These are phyloP conservation scores for Coniochaeta prunicola DNA, from an alignment of 2,329 filamentous ascomycete species.

Conservation along the genomic window DNA sequence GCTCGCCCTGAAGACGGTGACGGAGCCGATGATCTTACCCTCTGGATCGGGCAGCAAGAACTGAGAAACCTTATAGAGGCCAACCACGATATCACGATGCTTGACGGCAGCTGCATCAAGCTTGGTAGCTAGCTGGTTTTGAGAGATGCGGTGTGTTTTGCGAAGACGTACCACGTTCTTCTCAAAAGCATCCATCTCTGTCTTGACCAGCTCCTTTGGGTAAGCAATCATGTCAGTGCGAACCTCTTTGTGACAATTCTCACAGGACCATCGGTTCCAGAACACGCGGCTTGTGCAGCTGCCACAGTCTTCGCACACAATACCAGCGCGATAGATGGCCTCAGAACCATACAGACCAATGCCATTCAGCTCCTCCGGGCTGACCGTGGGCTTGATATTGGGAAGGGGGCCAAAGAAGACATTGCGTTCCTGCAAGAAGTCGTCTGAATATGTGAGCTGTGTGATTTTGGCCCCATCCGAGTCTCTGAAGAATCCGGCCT, in stretches of 20 bases:
- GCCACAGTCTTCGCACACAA: constrained; percentile 58
- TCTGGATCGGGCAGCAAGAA: constrained; percentile 39
- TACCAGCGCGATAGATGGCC: constrained; percentile 48
- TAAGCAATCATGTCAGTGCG: not conserved
- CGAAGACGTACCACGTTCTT: not conserved
- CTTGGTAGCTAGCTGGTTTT: not conserved
- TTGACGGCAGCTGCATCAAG: not conserved
- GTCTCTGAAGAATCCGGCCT: constrained; percentile 39
- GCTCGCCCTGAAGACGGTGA: constrained; percentile 52
- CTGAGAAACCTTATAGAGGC: constrained; percentile 20
- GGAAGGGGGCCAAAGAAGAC: constrained; percentile 27
- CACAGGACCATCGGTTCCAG: constrained; percentile 56
- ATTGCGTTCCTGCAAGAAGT: constrained; percentile 49
- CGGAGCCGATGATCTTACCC: constrained; percentile 35
- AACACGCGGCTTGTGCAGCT: constrained; percentile 52
- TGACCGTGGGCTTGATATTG: constrained; percentile 27
- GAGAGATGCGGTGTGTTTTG: not conserved
- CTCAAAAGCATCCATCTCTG: not conserved
- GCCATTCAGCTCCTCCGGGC: constrained; percentile 26
- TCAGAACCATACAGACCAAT: constrained; percentile 36
- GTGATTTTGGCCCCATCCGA: constrained; percentile 16
- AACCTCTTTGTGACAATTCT: constrained; percentile 23
- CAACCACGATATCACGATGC: constrained; percentile 4
- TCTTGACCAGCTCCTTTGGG: not conserved
- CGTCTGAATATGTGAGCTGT: constrained; percentile 37